Evolutionary conservation across 2,329 filamentous ascomycete species (phyloP).

Genomic region (Eutypa lata): DNA sequence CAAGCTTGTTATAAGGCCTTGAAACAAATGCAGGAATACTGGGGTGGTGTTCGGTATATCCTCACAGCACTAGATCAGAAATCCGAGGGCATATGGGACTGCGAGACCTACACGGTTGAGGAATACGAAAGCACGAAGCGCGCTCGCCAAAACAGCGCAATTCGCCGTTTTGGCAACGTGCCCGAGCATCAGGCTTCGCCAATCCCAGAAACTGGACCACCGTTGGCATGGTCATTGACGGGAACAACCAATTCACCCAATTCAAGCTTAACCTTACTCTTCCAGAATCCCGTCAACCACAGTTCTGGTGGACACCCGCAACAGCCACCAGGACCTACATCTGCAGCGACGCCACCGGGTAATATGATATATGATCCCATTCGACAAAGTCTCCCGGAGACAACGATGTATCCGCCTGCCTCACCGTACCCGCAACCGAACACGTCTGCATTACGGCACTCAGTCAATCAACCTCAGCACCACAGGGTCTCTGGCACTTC

Average conservation of each 20-base stretch:
- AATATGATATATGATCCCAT: constrained; percentile 62
- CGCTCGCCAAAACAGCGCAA: constrained; percentile 41
- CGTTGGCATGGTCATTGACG: constrained; percentile 82
- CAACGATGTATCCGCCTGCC: constrained; percentile 45
- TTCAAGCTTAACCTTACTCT: constrained; percentile 79
- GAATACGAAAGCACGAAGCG: constrained; percentile 72
- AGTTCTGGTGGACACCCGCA: constrained; percentile 14
- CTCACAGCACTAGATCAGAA: constrained; percentile 84
- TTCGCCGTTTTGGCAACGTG: constrained; percentile 41
- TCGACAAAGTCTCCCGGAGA: constrained; percentile 51
- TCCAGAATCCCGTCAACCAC: constrained; percentile 50
- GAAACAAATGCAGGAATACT: constrained; percentile 77
- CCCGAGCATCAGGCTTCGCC: constrained; percentile 46
- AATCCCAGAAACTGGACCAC: constrained; percentile 37
- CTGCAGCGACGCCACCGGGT: constrained; percentile 49
- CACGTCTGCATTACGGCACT: constrained; percentile 45
- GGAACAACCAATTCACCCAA: constrained; percentile 83
- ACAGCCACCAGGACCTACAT: constrained; percentile 22
- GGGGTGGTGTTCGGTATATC: constrained; percentile 85
- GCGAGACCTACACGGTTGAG: constrained; percentile 63
- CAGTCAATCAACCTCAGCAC: constrained; percentile 26
- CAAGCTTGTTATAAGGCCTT: constrained; percentile 82
- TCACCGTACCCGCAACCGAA: constrained; percentile 44
- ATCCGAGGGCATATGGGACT: constrained; percentile 81
- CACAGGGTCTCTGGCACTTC: constrained; percentile 21